Evolutionary conservation across 441 rosid species (phyloP).

Genomic region (Adansonia gregorii): DNA sequence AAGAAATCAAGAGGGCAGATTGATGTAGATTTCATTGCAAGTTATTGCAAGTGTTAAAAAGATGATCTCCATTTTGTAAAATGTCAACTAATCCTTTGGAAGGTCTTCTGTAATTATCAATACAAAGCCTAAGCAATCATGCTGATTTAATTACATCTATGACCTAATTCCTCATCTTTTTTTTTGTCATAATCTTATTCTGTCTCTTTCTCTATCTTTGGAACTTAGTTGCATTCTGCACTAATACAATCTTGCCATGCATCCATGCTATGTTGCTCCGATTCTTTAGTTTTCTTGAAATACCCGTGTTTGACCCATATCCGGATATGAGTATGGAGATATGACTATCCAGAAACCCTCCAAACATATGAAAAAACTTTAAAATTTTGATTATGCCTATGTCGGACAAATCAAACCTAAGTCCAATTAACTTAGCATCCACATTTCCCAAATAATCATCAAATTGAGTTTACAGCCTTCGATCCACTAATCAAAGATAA

Average conservation of each 20-base stretch:
- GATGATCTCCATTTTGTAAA: conserved; percentile 14
- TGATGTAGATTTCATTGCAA: conserved; percentile 22
- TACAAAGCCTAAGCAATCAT: conserved; percentile 12
- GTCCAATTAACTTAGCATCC: too few species aligned
- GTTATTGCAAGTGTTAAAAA: conserved; percentile 21
- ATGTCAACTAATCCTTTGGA: conserved; percentile 22
- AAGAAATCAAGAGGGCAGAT: not conserved
- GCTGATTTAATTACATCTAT: conserved; percentile 4
- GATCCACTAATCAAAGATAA: not conserved
- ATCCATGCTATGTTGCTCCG: too few species aligned
- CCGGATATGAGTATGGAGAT: too few species aligned
- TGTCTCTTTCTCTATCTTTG: not conserved
- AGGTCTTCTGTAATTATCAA: conserved; percentile 8
- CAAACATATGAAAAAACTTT: too few species aligned
- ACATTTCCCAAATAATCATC: not conserved
- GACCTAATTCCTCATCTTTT: not conserved
- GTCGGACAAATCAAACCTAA: too few species aligned
- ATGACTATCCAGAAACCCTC: too few species aligned
- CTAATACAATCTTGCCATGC: not conserved
- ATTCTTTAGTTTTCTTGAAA: too few species aligned
- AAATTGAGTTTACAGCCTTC: not conserved
- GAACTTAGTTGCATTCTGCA: not conserved
- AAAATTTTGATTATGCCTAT: too few species aligned
- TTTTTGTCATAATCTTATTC: not conserved
- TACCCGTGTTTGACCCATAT: too few species aligned